Evolutionary conservation across 2,329 filamentous ascomycete genomes (phyloP).

Genomic region (Ilyonectria mors-panacis): DNA sequence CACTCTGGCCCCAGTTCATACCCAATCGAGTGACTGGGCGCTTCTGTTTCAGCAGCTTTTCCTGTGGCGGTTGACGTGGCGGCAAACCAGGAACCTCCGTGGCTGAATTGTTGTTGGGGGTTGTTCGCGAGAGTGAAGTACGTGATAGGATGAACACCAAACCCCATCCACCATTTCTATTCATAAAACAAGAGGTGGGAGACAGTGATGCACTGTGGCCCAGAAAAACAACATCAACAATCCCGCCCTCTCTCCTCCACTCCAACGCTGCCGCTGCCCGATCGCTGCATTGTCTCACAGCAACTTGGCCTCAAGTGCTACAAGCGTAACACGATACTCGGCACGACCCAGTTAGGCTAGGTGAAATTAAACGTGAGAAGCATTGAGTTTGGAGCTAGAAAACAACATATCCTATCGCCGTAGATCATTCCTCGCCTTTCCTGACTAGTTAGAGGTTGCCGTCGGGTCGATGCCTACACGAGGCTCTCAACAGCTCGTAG

Average conservation of each 20-base stretch:
- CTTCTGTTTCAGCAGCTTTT: conserved; percentile 13
- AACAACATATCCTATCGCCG: conserved; percentile 3
- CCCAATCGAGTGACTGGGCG: conserved; percentile 3
- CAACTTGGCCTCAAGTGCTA: conserved; percentile 23
- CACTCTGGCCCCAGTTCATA: not conserved
- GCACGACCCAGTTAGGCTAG: conserved; percentile 9
- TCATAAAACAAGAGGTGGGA: not conserved
- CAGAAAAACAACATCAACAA: not conserved
- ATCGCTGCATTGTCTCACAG: conserved; percentile 25
- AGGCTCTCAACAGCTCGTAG: not conserved
- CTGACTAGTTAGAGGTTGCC: not conserved
- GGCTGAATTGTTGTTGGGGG: conserved; percentile 4
- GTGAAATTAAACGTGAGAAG: not conserved
- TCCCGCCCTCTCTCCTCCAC: not conserved
- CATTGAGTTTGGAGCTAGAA: not conserved
- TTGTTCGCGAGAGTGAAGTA: not conserved
- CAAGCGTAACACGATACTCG: conserved; percentile 19
- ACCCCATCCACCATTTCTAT: not conserved
- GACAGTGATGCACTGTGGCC: not conserved
- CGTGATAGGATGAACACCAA: not conserved
- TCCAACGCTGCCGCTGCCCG: conserved; percentile 21
- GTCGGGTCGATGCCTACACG: conserved; percentile 24
- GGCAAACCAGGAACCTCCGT: not conserved
- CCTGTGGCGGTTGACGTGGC: conserved; percentile 10
- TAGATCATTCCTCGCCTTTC: not conserved